phyloP scores from a whole-genome alignment of 2,329 filamentous ascomycete genomes.

The Shiraia sp. region DNA sequence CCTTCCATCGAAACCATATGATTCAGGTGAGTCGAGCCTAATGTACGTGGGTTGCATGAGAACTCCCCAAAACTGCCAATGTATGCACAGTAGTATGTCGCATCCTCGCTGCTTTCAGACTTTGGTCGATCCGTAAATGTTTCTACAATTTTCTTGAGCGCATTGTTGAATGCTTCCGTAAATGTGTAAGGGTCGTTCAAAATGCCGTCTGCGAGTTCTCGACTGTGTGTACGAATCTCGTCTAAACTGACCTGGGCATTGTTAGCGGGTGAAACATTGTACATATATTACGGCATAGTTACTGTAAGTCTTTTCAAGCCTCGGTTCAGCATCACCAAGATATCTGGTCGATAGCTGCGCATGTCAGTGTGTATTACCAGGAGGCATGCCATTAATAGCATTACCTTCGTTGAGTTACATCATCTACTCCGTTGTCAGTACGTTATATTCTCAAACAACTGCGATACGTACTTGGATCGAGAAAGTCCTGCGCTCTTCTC shows the following conservation, averaged over 20 bases:
- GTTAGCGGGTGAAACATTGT: constrained; percentile 4
- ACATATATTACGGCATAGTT: constrained; percentile 14
- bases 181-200: constrained; percentile 88
- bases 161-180: constrained; percentile 83
- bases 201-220: constrained; percentile 78
- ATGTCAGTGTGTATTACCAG: constrained; percentile 23
- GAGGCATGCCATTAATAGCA: constrained; percentile 11
- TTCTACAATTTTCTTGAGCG: constrained; percentile 84
- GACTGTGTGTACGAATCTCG: constrained; percentile 85
- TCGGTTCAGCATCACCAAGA: constrained; percentile 73
- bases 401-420: constrained; percentile 60
- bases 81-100: constrained; percentile 93
- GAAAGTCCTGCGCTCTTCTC: constrained; percentile 85
- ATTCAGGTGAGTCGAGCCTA: constrained; percentile 88
- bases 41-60: constrained; percentile 89
- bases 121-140: constrained; percentile 75
- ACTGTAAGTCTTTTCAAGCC: constrained; percentile 62
- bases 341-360: constrained; percentile 85
- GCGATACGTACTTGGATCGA: constrained; percentile 77
- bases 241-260: constrained; percentile 64
- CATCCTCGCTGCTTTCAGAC: constrained; percentile 76
- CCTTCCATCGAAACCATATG: constrained; percentile 97
- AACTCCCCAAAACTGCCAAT: constrained; percentile 94
- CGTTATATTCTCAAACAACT: not conserved
- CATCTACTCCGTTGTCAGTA: constrained; percentile 48